These are phyloP conservation scores for Chrysosphaeria jannelii DNA, from an alignment of 2,329 filamentous ascomycete species.

Conservation along the genomic window DNA sequence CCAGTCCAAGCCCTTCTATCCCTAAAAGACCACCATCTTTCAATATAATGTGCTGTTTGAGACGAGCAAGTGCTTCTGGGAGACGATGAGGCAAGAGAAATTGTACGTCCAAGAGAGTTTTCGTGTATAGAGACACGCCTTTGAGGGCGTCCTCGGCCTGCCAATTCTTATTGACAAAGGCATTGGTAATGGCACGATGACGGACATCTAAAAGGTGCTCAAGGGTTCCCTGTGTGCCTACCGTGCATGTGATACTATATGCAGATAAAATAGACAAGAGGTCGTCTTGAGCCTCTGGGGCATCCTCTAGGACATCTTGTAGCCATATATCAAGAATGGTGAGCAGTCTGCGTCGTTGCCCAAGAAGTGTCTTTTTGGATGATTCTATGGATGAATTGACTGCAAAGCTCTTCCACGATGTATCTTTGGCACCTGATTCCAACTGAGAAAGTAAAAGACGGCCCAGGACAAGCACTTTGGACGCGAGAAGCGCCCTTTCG, in stretches of 20 bases:
- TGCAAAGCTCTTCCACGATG: too few species aligned
- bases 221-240: too few species aligned
- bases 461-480: conserved; percentile 49
- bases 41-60: conserved; percentile 43
- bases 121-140: conserved; percentile 42
- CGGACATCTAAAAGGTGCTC: too few species aligned
- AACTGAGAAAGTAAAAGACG: conserved; percentile 48
- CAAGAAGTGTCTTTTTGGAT: conserved; percentile 30
- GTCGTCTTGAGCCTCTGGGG: too few species aligned
- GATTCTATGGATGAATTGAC: conserved; percentile 19
- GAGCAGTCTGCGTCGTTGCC: conserved; percentile 27
- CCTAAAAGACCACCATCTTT: conserved; percentile 32
- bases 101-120: conserved; percentile 38
- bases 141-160: conserved; percentile 23
- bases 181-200: too few species aligned
- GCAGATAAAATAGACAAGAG: too few species aligned
- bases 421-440: conserved; percentile 10
- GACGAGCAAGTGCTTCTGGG: conserved; percentile 30
- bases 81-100: conserved; percentile 43
- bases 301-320: too few species aligned
- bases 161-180: too few species aligned
- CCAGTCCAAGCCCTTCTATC: conserved; percentile 42
- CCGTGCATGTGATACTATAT: too few species aligned
- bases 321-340: conserved; percentile 40
- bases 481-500: conserved; percentile 21